Evolutionary conservation across 768 basidiomycete species (phyloP).

Genomic region (Tylopilus rubrobrunneus): DNA sequence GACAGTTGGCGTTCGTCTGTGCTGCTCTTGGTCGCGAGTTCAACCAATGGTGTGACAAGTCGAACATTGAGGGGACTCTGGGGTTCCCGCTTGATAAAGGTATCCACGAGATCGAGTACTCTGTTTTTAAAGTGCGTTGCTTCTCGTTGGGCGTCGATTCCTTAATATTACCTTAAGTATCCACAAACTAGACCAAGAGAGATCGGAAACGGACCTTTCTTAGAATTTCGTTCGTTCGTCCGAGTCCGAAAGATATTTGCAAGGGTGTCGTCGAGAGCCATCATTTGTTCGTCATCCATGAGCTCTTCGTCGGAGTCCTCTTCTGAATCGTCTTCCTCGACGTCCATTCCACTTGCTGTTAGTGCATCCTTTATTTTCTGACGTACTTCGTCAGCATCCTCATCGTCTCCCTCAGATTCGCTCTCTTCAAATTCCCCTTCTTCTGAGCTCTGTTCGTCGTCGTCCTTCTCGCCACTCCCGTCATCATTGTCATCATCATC

Average conservation of each 20-base stretch:
- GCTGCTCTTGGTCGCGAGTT: constrained; percentile 62
- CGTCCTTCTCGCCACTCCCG: constrained; percentile 35
- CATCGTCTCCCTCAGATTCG: constrained; percentile 49
- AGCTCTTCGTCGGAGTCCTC: constrained; percentile 56
- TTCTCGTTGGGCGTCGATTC: constrained; percentile 72
- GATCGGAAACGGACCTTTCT: constrained; percentile 51
- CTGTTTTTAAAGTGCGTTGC: constrained; percentile 96
- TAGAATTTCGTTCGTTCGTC: constrained; percentile 53
- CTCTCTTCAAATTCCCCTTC: constrained; percentile 34
- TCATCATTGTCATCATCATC: constrained; percentile 32
- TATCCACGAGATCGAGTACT: constrained; percentile 91
- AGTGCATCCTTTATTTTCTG: constrained; percentile 63
- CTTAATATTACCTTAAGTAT: constrained; percentile 29
- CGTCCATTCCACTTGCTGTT: constrained; percentile 54
- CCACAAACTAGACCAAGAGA: background rate
- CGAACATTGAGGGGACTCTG: constrained; percentile 65
- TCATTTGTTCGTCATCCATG: constrained; percentile 98
- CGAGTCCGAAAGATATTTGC: constrained; percentile 80
- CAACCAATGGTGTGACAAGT: constrained; percentile 72
- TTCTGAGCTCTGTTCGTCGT: constrained; percentile 31
- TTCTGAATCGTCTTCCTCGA: constrained; percentile 50
- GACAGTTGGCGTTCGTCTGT: constrained; percentile 84
- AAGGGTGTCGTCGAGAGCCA: constrained; percentile 90
- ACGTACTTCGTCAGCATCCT: constrained; percentile 49
- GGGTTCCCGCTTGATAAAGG: constrained; percentile 73